Conservation (phyloP, 306 rosid species). For the Adenanthera pavonina region DNA sequence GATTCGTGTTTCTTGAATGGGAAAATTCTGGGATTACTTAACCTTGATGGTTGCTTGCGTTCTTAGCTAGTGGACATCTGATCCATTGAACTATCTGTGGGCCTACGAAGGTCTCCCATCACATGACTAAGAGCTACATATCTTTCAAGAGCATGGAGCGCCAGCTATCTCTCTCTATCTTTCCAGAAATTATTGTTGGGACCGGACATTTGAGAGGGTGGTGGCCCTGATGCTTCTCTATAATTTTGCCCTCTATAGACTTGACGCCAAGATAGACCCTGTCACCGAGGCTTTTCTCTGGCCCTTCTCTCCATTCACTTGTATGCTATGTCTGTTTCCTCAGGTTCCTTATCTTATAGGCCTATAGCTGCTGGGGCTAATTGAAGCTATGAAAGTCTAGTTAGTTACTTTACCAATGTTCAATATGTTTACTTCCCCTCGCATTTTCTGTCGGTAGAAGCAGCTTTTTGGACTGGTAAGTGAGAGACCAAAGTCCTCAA, state of each 20-base stretch:
- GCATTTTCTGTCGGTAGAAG: conserved; percentile 39
- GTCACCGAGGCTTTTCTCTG: conserved; percentile 46
- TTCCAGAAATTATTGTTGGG: conserved; percentile 53
- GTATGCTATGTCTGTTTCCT: conserved; percentile 51
- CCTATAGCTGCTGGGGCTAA: conserved; percentile 42
- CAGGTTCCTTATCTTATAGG: conserved; percentile 46
- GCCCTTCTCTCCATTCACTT: conserved; percentile 51
- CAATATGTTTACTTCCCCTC: conserved; percentile 39
- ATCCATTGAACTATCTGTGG: conserved; percentile 53
- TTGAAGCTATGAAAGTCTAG: conserved; percentile 36
- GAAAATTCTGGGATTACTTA: conserved; percentile 46
- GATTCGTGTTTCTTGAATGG: conserved; percentile 40
- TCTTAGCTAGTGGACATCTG: conserved; percentile 51
- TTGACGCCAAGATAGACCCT: conserved; percentile 49
- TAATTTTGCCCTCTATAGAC: conserved; percentile 45
- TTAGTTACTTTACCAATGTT: conserved; percentile 32
- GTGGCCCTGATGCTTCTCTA: conserved; percentile 61
- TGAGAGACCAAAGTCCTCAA: conserved; percentile 37
- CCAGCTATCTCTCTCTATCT: conserved; percentile 51
- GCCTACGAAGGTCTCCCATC: conserved; percentile 59
- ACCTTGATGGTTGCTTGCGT: conserved; percentile 50
- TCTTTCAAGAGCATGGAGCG: conserved; percentile 65
- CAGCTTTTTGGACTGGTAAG: conserved; percentile 34
- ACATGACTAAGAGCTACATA: conserved; percentile 61
- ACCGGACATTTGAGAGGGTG: conserved; percentile 49